Conservation (phyloP, 805 yeast species). For the Debaryomyces hansenii region DNA sequence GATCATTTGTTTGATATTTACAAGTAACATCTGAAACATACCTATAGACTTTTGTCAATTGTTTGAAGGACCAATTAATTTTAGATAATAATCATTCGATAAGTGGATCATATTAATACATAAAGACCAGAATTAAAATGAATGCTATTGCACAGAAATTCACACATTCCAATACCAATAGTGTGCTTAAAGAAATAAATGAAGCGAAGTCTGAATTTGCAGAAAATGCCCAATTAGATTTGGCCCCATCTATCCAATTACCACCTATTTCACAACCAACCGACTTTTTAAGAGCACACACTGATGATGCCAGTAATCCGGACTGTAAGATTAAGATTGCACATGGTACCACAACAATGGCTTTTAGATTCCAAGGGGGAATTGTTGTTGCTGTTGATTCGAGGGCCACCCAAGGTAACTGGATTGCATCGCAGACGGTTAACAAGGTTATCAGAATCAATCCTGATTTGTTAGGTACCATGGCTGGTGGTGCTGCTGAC, state of each 20-base stretch:
- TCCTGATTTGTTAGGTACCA: conserved; percentile 90
- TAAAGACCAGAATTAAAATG: conserved; percentile 20
- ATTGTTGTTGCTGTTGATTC: conserved; percentile 96
- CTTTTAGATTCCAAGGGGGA: conserved; percentile 95
- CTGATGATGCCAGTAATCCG: conserved; percentile 90
- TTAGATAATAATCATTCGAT: too few species aligned
- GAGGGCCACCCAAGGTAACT: conserved; percentile 95
- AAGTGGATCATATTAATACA: background rate
- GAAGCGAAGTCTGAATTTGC: conserved; percentile 22
- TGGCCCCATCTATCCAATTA: conserved; percentile 64
- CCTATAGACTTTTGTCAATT: background rate
- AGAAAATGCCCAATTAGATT: conserved; percentile 22
- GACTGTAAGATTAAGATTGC: conserved; percentile 96
- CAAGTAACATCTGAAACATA: background rate
- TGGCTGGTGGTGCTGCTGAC: conserved; percentile 99
- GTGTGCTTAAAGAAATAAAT: conserved; percentile 27
- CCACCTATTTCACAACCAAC: conserved; percentile 90
- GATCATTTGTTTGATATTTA: background rate
- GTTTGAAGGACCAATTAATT: background rate
- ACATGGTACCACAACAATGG: conserved; percentile 98
- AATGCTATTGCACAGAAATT: conserved; percentile 40
- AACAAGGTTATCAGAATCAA: conserved; percentile 96
- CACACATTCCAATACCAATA: conserved; percentile 29
- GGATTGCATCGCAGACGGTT: conserved; percentile 98
- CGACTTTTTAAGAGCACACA: conserved; percentile 93